A percentile compares a stretch with the other conserved stretches of the same genome.
These are phyloP conservation scores for Mesembryanthemum crystallinum DNA, from an alignment of 148 eudicot genomes.

Conservation along the genomic window DNA sequence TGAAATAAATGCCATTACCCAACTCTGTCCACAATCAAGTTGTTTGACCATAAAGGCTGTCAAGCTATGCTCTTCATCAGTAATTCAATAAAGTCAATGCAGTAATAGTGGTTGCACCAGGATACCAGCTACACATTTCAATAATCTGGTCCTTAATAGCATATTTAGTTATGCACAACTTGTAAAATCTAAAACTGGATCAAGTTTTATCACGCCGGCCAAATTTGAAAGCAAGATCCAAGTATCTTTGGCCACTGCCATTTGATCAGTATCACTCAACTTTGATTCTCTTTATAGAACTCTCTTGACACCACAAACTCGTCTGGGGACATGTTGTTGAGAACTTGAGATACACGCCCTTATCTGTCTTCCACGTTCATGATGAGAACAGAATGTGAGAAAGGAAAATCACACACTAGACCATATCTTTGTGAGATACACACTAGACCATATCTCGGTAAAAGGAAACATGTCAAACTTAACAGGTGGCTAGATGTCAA, in stretches of 20 bases:
- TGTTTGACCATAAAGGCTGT: not conserved
- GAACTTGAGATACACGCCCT: not conserved
- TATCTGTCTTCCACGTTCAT: not conserved
- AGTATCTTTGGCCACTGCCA: not conserved
- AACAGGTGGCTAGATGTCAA: not conserved
- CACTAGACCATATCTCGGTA: not conserved
- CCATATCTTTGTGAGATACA: too few relatives aligned
- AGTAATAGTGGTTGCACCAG: not conserved
- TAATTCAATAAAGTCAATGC: not conserved
- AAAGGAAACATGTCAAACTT: not conserved
- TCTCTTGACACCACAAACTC: not conserved
- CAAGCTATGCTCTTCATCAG: not conserved
- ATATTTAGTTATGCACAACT: not conserved
- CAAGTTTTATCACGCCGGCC: not conserved
- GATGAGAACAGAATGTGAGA: not conserved
- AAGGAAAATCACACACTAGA: not conserved
- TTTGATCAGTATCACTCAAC: not conserved
- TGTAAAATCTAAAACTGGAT: not conserved
- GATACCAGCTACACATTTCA: not conserved
- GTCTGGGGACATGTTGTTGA: not conserved
- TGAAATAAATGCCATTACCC: not conserved
- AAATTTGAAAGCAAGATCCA: slow-evolving; percentile 1
- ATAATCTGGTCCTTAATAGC: not conserved
- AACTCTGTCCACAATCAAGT: not conserved
- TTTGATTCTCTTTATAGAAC: not conserved